Base-by-base conservation (phyloP, 495 filamentous ascomycete genomes). In the Xylaria castorea region DNA sequence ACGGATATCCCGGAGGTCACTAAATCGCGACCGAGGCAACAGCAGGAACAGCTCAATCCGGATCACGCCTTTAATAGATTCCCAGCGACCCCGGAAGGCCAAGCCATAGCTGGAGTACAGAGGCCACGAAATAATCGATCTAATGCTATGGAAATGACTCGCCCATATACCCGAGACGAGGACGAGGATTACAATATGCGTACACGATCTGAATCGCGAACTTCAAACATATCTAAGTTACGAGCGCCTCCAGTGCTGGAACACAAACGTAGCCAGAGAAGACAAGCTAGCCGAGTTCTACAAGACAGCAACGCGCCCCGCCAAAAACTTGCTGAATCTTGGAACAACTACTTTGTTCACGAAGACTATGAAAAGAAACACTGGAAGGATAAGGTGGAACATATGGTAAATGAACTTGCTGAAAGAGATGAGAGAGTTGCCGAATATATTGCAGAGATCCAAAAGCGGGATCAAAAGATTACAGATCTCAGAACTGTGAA, bases 141-240 rank as follows among this genome's bases (percentile, higher is more conserved):
- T 14, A 51, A 7, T 32, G 22, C 4, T 0, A 25, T 12, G 16
- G 6, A 22, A 64, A 42, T 8, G 42, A 55, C 69, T 22, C 67
- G n/a, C 12, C 70, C 53, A 16, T 51, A 32, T 65, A 34, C 32
- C 50, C 48, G 27, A 20, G 50, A 27, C 0, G 25, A 55, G 36
- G 66, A 48, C 11, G 63, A 70, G n/a, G 61, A 71, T 40, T 46
- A 22, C 12, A 32, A 48, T n/a, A 25, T 58, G 8, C 65, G 68
- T 42, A 66, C 34, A 58, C 74, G 74, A 22, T 70, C 77, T 14
- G 38, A 71, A 8, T 80, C 78, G 40, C 73, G 71, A 48, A 63
- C 70, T n/a, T 80, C 78, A 0, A 80, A 77, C 32, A 71, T 73
- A 60, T 75, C 78, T 0, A 78, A 72, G 34, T 58, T 18, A 20